These are phyloP conservation scores for Backusella sp. DNA, from an alignment of 192 early-diverging fungal genomes.

Conservation along the genomic window DNA sequence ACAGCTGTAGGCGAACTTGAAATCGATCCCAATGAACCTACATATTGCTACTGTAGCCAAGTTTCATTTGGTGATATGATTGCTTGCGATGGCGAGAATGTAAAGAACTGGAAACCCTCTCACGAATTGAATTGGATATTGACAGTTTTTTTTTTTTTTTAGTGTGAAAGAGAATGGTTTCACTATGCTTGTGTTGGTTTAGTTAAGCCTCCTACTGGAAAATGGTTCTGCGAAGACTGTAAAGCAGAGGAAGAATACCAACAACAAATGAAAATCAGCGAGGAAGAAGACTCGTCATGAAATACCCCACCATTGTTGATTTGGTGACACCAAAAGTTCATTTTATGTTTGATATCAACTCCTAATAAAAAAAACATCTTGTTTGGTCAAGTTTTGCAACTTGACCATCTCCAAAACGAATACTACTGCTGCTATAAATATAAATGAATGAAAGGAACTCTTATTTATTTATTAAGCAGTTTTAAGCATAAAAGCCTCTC, in stretches of 20 bases:
- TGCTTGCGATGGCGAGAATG: slow-evolving; percentile 72
- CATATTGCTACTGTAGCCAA: slow-evolving; percentile 84
- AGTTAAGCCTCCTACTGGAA: slow-evolving; percentile 71
- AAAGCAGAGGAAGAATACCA: slow-evolving; percentile 19
- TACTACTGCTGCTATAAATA: too few species aligned
- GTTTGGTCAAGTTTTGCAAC: not conserved
- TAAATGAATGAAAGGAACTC: not conserved
- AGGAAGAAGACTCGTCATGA: not conserved
- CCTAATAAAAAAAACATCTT: too few species aligned
- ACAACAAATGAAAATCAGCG: slow-evolving; percentile 4
- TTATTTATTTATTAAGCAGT: not conserved
- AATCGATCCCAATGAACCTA: slow-evolving; percentile 88
- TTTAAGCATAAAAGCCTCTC: not conserved
- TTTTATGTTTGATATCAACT: too few species aligned
- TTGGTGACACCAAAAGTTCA: too few species aligned
- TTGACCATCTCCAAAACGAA: too few species aligned
- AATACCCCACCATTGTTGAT: not conserved
- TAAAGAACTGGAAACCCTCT: slow-evolving; percentile 32
- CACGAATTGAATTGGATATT: slow-evolving; percentile 4
- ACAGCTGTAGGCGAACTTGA: slow-evolving; percentile 47
- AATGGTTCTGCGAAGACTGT: slow-evolving; percentile 86
- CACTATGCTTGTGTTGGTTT: slow-evolving; percentile 86
- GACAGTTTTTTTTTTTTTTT: slow-evolving; percentile 4
- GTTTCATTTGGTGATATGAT: slow-evolving; percentile 93
- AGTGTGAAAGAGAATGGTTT: slow-evolving; percentile 89